These are phyloP conservation scores for Xylariaceae sp. DNA, from an alignment of 2,329 filamentous ascomycete species.

Conservation along the genomic window DNA sequence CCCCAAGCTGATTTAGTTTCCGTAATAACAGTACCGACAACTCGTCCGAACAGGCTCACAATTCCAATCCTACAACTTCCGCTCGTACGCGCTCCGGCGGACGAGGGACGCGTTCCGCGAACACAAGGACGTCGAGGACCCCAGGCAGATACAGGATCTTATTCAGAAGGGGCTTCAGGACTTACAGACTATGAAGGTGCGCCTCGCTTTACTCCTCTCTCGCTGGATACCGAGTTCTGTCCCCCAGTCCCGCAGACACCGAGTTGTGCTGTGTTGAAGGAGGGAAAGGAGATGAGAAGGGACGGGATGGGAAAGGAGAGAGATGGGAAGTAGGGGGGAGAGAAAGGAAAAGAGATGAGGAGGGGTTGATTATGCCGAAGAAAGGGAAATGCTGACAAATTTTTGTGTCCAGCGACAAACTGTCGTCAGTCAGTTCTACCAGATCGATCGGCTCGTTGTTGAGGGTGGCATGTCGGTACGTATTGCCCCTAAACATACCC, in stretches of 20 bases:
- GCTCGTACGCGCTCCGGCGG: slow-evolving; percentile 91
- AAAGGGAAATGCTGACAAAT: neutral
- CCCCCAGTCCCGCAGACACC: too few relatives aligned
- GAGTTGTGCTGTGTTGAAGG: too few relatives aligned
- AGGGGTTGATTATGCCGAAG: neutral
- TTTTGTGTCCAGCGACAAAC: slow-evolving; percentile 78
- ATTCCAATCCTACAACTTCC: slow-evolving; percentile 96
- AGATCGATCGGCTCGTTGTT: slow-evolving; percentile 88
- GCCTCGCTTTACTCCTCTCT: slow-evolving; percentile 19
- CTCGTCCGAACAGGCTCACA: slow-evolving; percentile 84
- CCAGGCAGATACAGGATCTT: slow-evolving; percentile 81
- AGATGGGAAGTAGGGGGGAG: neutral
- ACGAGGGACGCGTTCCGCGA: slow-evolving; percentile 91
- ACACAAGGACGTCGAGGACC: slow-evolving; percentile 74
- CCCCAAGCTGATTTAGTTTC: slow-evolving; percentile 14
- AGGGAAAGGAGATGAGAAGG: too few relatives aligned
- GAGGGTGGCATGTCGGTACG: slow-evolving; percentile 82
- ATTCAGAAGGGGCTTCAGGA: slow-evolving; percentile 88
- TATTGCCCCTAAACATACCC: slow-evolving; percentile 32
- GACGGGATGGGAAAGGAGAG: neutral
- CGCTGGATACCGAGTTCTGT: too few relatives aligned
- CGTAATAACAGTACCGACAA: slow-evolving; percentile 77
- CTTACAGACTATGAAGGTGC: slow-evolving; percentile 88
- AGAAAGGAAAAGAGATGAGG: neutral
- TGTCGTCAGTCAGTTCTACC: slow-evolving; percentile 91